Base-by-base conservation (phyloP, 2,329 filamentous ascomycete species). In the Elsinoe ampelina region DNA sequence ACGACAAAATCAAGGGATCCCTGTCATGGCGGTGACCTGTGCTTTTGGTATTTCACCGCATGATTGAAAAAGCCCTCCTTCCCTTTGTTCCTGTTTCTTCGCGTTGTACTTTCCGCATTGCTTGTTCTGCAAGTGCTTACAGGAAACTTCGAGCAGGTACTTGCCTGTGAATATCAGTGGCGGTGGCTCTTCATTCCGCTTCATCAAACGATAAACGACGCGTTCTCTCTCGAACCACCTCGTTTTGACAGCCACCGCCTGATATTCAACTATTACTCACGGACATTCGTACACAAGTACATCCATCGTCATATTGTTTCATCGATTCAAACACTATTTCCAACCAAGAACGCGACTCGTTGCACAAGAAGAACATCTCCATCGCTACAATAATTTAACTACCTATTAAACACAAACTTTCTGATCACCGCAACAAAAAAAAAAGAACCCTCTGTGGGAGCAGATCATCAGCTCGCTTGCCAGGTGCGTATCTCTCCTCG, bases 121-220 rank as follows among this genome's bases (percentile, higher is more conserved):
- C 41, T 26, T 22, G 10, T 45, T 22, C 20, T 45, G 13, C 3
- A 30, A n/a, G 41, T 43, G 35, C 26, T 30, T 17, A 39, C 45
- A 36, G 22, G 43, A 22, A 42, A 26, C 5, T 5, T 5, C 5
- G 19, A 45, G 19, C 41, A 45, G 41, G 41, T 26, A 26, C 19
- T 8, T 45, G 8, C 41, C 41, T 11, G 6, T 45, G 41, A 22
- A 45, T 45, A 45, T 45, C 12, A 82, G 85, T 30, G 32, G 45
- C 26, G 45, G 45, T 50, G 45, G 45, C 45, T 35, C 26, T 30
- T 30, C 30, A 34, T 50, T 35, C 26, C 30, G 30, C 19, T 19
- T 11, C 13, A 4, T 22, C 41, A 22, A 17, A 45, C 19, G 41
- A 45, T 20, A 22, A 17, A 45, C 19, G 41, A 45, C 41, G 41